phyloP scores from a whole-genome alignment of 331 rosid genomes.

The Prunus yedoensis region DNA sequence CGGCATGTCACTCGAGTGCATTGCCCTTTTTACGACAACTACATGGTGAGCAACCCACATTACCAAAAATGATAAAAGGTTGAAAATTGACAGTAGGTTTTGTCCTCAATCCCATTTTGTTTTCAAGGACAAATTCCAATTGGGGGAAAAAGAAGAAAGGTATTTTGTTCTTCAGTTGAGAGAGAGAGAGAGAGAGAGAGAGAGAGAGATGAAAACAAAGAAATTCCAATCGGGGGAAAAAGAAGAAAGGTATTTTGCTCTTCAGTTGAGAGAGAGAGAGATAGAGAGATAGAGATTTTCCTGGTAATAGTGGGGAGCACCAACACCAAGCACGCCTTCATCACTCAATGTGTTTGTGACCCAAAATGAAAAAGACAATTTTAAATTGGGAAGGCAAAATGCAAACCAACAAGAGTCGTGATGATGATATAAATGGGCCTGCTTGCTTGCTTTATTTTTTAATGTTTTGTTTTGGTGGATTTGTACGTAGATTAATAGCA shows the following conservation, averaged over 20 bases:
- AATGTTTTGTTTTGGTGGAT: not conserved
- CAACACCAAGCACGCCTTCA: conserved; percentile 31
- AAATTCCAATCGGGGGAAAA: too few relatives aligned
- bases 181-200: too few relatives aligned
- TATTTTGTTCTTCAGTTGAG: too few relatives aligned
- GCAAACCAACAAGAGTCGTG: too few relatives aligned
- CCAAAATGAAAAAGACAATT: not conserved
- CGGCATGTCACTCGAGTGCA: conserved; percentile 35
- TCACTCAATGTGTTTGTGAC: not conserved
- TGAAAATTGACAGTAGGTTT: conserved; percentile 15
- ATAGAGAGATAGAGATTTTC: too few relatives aligned
- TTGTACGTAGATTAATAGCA: not conserved
- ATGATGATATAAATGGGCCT: too few relatives aligned
- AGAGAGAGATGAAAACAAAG: too few relatives aligned
- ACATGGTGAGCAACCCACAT: conserved; percentile 11
- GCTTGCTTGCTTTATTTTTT: not conserved
- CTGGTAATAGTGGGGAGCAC: conserved; percentile 17
- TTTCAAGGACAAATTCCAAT: not conserved
- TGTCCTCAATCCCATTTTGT: conserved; percentile 14
- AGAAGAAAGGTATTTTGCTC: not conserved
- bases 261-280: not conserved
- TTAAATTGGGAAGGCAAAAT: too few relatives aligned
- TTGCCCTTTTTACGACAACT: conserved; percentile 37
- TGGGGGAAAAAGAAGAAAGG: too few relatives aligned
- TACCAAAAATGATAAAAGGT: conserved; percentile 11